These are phyloP conservation scores for Puccinia hordei DNA, from an alignment of 1,284 basidiomycete species.

Conservation along the genomic window DNA sequence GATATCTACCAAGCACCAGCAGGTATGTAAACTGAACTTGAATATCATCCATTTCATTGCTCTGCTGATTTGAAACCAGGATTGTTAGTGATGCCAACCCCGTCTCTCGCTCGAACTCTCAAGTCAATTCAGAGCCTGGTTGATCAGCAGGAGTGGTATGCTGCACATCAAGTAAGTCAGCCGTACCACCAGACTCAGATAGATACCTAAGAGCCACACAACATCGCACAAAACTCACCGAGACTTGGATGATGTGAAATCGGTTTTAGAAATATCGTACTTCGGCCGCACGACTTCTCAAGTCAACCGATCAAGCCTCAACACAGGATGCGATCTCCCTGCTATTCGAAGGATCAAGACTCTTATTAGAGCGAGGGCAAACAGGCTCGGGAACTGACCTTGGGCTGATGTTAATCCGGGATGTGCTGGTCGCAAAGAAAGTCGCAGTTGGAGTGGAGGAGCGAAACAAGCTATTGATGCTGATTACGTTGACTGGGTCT, in stretches of 20 bases:
- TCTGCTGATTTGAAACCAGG: not conserved
- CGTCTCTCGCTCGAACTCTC: conserved; percentile 34
- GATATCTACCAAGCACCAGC: not conserved
- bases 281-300: conserved; percentile 42
- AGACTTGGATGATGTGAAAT: not conserved
- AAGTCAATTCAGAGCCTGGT: conserved; percentile 40
- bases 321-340: conserved; percentile 35
- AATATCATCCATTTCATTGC: not conserved
- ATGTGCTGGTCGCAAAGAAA: conserved; percentile 18
- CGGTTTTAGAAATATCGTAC: conserved; percentile 43
- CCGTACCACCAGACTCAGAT: no score
- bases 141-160: conserved; percentile 46
- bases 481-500: conserved; percentile 16
- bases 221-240: not conserved
- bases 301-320: conserved; percentile 31
- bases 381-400: conserved; percentile 39
- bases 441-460: conserved; percentile 10
- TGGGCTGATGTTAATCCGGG: conserved; percentile 45
- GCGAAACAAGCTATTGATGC: conserved; percentile 27
- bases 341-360: conserved; percentile 38
- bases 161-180: conserved; percentile 38
- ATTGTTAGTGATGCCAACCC: conserved; percentile 36
- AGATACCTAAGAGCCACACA: not conserved
- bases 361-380: conserved; percentile 29
- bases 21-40: not conserved